Conservation (phyloP, 768 basidiomycete genomes). For the Kwoniella dendrophila region DNA sequence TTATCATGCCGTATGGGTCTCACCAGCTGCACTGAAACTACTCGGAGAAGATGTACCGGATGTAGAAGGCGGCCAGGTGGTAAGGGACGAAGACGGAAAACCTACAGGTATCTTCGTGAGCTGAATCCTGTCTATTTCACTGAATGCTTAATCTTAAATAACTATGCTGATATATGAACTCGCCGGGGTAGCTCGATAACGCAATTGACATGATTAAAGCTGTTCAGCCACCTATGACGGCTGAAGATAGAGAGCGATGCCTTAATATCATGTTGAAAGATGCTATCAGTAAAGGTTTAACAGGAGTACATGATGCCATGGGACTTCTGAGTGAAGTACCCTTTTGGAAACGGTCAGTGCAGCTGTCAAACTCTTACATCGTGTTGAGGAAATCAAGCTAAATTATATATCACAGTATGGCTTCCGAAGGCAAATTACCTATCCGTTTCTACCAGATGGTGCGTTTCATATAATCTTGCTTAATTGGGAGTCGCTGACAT, state of each 20-base stretch:
- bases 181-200: constrained; percentile 62
- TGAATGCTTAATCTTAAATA: neutral
- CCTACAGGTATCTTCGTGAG: constrained; percentile 66
- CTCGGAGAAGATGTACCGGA: constrained; percentile 65
- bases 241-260: constrained; percentile 64
- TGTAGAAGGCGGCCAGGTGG: constrained; percentile 75
- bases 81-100: constrained; percentile 65
- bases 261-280: constrained; percentile 68
- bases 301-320: constrained; percentile 82
- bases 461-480: neutral
- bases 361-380: neutral
- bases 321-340: constrained; percentile 61
- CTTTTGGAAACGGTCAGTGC: constrained; percentile 67
- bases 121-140: too few relatives aligned
- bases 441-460: constrained; percentile 57
- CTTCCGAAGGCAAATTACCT: constrained; percentile 70
- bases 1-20: constrained; percentile 85
- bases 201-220: constrained; percentile 73
- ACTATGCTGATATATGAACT: neutral
- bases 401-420: constrained; percentile 62
- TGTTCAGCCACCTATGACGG: constrained; percentile 65
- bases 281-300: constrained; percentile 77
- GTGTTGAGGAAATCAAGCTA: neutral
- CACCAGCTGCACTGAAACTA: constrained; percentile 65
- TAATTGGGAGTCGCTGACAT: neutral